Percentiles rank a stretch among this genome's conserved stretches.
These are phyloP conservation scores for Scutellaria galericulata DNA, from an alignment of 257 asterid species.

Conservation along the genomic window DNA sequence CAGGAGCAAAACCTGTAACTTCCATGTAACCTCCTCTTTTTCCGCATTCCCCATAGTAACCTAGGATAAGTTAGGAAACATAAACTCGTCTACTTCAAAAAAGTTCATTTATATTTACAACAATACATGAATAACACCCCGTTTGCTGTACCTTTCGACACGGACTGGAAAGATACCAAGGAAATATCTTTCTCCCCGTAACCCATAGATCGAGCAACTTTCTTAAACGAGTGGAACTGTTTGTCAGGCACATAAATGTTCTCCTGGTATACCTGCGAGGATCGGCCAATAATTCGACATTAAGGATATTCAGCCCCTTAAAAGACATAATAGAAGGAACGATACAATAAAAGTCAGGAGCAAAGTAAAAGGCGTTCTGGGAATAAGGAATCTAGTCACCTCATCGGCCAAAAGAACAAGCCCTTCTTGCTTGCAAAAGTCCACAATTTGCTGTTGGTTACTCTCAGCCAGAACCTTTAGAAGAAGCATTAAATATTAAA, in stretches of 20 bases:
- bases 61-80: constrained; percentile 42
- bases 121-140: background rate
- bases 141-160: constrained; percentile 73
- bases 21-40: constrained; percentile 99
- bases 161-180: constrained; percentile 91
- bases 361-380: constrained; percentile 9
- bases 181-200: constrained; percentile 83
- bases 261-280: constrained; percentile 88
- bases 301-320: background rate
- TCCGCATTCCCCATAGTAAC: constrained; percentile 97
- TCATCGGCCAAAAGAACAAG: constrained; percentile 98
- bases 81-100: constrained; percentile 6
- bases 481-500: constrained; percentile 29
- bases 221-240: constrained; percentile 91
- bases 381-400: constrained; percentile 47
- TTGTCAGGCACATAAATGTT: constrained; percentile 94
- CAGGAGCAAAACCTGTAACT: constrained; percentile 89
- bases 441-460: constrained; percentile 85
- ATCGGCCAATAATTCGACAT: constrained; percentile 14
- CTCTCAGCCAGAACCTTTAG: constrained; percentile 46
- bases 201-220: constrained; percentile 78
- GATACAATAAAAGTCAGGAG: background rate
- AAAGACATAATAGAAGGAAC: background rate
- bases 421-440: constrained; percentile 96
- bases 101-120: constrained; percentile 11